Conservation (phyloP, 768 basidiomycete species). For the Goffeauzyma gilvescens region DNA sequence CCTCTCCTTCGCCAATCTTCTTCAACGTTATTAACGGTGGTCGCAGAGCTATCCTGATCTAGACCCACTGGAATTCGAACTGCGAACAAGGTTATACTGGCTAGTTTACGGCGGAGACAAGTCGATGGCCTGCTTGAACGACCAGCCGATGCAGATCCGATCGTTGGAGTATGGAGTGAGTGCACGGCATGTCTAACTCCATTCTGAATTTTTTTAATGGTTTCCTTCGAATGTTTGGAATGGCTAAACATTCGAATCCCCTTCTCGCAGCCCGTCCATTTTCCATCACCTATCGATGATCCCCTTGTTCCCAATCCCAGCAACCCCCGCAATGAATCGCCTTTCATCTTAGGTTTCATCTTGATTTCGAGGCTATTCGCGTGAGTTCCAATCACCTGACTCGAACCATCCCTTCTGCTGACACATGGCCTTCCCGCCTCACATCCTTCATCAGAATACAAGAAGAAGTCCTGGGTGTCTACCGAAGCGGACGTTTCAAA, state of each 20-base stretch:
- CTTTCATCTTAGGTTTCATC: neutral
- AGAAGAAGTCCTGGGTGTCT: slow-evolving; percentile 6
- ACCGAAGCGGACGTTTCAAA: slow-evolving; percentile 1
- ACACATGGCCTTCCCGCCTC: too few relatives aligned
- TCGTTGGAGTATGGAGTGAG: slow-evolving; percentile 1
- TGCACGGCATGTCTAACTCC: too few relatives aligned
- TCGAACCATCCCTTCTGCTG: too few relatives aligned
- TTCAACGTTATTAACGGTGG: too few relatives aligned
- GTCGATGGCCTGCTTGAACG: neutral
- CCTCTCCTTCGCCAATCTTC: too few relatives aligned
- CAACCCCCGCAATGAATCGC: neutral
- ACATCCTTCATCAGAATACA: neutral
- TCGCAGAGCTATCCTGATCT: too few relatives aligned
- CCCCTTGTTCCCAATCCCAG: neutral
- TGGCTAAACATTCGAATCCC: too few relatives aligned
- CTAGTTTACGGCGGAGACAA: neutral
- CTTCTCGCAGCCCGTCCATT: neutral
- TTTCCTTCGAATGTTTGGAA: neutral
- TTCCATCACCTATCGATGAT: neutral
- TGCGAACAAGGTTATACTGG: slow-evolving; percentile 1
- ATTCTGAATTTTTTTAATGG: too few relatives aligned
- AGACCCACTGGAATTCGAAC: neutral
- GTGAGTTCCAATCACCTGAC: too few relatives aligned
- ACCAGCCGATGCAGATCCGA: neutral
- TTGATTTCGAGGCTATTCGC: neutral